phyloP scores from a whole-genome alignment of 805 yeast genomes.

The Yarrowia phangngaensis region DNA sequence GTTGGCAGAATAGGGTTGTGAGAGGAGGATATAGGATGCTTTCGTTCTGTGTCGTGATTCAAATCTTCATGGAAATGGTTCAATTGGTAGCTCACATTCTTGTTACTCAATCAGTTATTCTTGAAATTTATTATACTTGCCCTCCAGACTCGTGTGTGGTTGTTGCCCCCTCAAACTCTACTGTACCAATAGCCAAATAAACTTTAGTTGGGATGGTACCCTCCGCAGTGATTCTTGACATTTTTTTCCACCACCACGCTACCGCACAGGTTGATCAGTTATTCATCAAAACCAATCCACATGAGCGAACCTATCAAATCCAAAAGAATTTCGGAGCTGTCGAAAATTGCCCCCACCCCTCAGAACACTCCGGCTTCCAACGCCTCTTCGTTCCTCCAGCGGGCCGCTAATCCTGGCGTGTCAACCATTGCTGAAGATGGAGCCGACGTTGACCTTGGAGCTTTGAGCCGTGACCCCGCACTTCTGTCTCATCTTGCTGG shows the following conservation, averaged over 20 bases:
- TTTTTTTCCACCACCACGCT: neutral
- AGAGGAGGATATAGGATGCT: too few relatives aligned
- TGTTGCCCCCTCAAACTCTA: slow-evolving; percentile 8
- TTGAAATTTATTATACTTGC: too few relatives aligned
- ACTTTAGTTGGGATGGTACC: slow-evolving; percentile 19
- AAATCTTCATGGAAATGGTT: too few relatives aligned
- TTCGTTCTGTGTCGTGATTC: too few relatives aligned
- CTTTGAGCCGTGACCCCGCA: slow-evolving; percentile 73
- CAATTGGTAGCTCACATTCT: too few relatives aligned
- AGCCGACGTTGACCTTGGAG: slow-evolving; percentile 39
- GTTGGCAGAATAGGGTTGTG: too few relatives aligned
- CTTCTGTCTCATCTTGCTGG: slow-evolving; percentile 85
- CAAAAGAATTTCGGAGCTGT: slow-evolving; percentile 63
- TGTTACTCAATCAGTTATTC: too few relatives aligned
- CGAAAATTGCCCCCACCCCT: slow-evolving; percentile 89
- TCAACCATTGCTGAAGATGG: slow-evolving; percentile 75
- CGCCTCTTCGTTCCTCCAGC: slow-evolving; percentile 64
- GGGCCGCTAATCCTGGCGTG: slow-evolving; percentile 43
- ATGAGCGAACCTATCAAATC: slow-evolving; percentile 89
- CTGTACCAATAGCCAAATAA: slow-evolving; percentile 17
- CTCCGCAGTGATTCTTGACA: slow-evolving; percentile 12
- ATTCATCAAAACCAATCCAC: neutral
- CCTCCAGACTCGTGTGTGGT: too few relatives aligned
- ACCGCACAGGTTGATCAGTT: too few relatives aligned
- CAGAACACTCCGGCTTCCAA: slow-evolving; percentile 96